Percentiles rank a stretch among this genome's conserved stretches.
These are phyloP conservation scores for Stagonosporopsis rhizophila DNA, from an alignment of 2,329 filamentous ascomycete genomes.

Conservation along the genomic window DNA sequence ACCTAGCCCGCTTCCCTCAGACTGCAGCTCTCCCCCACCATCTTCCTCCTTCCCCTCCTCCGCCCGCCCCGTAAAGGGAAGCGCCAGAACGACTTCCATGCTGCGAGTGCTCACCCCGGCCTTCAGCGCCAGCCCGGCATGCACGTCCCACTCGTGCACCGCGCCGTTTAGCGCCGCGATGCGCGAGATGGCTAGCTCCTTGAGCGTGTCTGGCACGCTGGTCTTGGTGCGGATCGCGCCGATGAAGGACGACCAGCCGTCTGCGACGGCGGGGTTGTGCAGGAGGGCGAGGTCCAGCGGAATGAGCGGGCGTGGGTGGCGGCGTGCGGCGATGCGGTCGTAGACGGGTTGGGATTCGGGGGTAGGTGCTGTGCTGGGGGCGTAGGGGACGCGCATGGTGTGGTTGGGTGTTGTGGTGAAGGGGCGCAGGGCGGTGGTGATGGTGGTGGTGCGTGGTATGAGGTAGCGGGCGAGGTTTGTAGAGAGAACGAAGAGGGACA, in stretches of 20 bases:
- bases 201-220: slow-evolving; percentile 59
- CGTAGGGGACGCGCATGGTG: slow-evolving; percentile 64
- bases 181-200: slow-evolving; percentile 80
- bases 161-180: slow-evolving; percentile 84
- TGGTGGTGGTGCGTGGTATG: background rate
- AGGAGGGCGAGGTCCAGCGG: slow-evolving; percentile 63
- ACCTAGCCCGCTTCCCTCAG: slow-evolving; percentile 45
- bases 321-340: slow-evolving; percentile 60
- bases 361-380: slow-evolving; percentile 56
- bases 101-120: slow-evolving; percentile 66
- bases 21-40: slow-evolving; percentile 5
- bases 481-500: background rate
- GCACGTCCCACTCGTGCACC: slow-evolving; percentile 85
- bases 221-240: slow-evolving; percentile 64
- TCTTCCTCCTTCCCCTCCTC: slow-evolving; percentile 1
- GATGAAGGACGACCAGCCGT: slow-evolving; percentile 67
- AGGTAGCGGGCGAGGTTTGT: background rate
- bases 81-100: slow-evolving; percentile 56
- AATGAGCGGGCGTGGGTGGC: slow-evolving; percentile 60
- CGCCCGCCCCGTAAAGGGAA: slow-evolving; percentile 31
- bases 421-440: background rate
- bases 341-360: slow-evolving; percentile 59
- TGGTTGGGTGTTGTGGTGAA: slow-evolving; percentile 10
- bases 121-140: slow-evolving; percentile 70
- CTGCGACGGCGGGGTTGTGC: slow-evolving; percentile 62